phyloP scores from a whole-genome alignment of 2,329 filamentous ascomycete genomes.

The Verticillium longisporum region DNA sequence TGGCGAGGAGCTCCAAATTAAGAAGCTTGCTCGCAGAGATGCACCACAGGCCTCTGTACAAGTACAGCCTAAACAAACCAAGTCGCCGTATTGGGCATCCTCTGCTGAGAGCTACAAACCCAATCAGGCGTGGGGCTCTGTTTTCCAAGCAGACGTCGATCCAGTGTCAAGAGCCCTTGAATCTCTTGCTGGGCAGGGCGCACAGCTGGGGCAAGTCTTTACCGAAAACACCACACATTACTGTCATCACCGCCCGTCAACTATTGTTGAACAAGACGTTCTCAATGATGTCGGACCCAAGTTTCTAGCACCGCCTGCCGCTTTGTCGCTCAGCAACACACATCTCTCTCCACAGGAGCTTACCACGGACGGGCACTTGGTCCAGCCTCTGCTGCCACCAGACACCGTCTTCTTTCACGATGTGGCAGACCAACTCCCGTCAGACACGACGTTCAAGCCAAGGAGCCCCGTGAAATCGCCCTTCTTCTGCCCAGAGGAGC shows the following conservation, averaged over 20 bases:
- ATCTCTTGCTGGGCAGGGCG: background rate
- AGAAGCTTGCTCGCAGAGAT: background rate
- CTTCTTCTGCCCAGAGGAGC: conserved; percentile 20
- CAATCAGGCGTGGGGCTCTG: background rate
- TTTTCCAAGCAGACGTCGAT: background rate
- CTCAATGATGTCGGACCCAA: background rate
- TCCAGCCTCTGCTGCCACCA: background rate
- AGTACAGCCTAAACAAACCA: background rate
- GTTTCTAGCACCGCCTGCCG: background rate
- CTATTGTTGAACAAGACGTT: background rate
- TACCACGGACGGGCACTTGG: background rate
- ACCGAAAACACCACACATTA: background rate
- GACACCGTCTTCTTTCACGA: background rate
- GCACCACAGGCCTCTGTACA: background rate
- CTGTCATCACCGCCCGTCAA: background rate
- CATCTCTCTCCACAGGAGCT: background rate
- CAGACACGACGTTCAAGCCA: background rate
- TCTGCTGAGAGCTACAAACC: background rate
- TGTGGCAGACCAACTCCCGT: no score
- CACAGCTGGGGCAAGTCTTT: background rate
- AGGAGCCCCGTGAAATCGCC: conserved; percentile 18
- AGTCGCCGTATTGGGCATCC: background rate
- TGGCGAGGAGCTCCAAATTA: background rate
- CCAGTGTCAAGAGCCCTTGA: background rate
- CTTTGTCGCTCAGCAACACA: background rate